phyloP scores from a whole-genome alignment of 169 alveolate genomes.

The Cryptosporidium bovis region DNA sequence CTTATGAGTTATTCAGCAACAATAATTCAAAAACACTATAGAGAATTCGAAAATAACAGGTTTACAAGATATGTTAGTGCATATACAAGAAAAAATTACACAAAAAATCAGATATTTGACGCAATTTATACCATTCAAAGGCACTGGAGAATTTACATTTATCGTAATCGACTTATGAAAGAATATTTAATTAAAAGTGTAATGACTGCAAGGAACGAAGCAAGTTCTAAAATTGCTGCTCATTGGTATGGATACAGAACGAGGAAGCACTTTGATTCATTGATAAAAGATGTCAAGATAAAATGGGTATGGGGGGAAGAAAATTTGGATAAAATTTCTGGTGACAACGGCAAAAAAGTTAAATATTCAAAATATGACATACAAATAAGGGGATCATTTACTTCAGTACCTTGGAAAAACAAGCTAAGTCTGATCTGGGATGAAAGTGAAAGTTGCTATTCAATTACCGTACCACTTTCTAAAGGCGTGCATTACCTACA shows the following conservation, averaged over 20 bases:
- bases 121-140: constrained; percentile 46
- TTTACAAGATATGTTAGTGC: constrained; percentile 26
- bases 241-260: constrained; percentile 64
- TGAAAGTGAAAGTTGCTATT: constrained; percentile 6
- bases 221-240: constrained; percentile 67
- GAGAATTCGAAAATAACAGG: constrained; percentile 16
- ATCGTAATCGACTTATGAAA: constrained; percentile 37
- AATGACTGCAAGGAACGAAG: constrained; percentile 42
- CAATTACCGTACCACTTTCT: not conserved
- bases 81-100: constrained; percentile 1
- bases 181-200: constrained; percentile 44
- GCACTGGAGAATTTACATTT: constrained; percentile 49
- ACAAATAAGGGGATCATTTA: constrained; percentile 54
- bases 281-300: constrained; percentile 23
- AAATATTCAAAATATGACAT: constrained; percentile 18
- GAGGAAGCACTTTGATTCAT: constrained; percentile 25
- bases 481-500: constrained; percentile 63
- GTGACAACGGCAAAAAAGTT: not conserved
- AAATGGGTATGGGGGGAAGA: constrained; percentile 62
- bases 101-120: constrained; percentile 33
- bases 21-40: constrained; percentile 40
- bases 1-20: constrained; percentile 57
- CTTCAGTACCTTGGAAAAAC: constrained; percentile 69
- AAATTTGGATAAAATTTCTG: too few relatives aligned
- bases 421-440: constrained; percentile 26